Evolutionary conservation across 305 asterid species (phyloP), one percentile per base, ranked within the genome.

Genomic region (Fraxinus floribunda): DNA sequence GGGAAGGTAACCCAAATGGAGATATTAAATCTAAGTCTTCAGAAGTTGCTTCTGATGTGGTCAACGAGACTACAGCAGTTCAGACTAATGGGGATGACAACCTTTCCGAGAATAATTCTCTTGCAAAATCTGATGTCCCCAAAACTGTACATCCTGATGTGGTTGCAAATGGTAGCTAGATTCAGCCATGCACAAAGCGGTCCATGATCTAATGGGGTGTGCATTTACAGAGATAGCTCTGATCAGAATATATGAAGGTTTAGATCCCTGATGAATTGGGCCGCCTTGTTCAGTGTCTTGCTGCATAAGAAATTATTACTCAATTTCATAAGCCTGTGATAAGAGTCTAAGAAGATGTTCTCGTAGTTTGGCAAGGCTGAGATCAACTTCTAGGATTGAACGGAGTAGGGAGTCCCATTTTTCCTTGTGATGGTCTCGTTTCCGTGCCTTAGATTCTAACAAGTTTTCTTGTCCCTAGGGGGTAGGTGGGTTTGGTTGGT

Each of bases 81-180:
- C 80, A 78, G 62, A 22, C 38, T 7, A 74, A 74, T 32, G 80
- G 77, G 30, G 79, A 68, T 16, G 73, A 44, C 36, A 78, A 78
- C n/a, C 66, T 79, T 55, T 2, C 79, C 0, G 82, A 83, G 18
- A 83, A 60, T 49, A 60, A 26, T n/a, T 78, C 76, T 7, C 76
- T 83, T 36, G 35, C 70, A 15, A 79, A 70, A 9, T 64, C 75
- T 55, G 79, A 35, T 18, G 16, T 7, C 7, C 64, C 68, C 49
- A 79, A 26, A 68, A 29, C 26, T 55, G 76, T 78, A 30, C 75
- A 83, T 16, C 64, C 62, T 29, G 76, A 83, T 41, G 74, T 68
- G 55, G 80, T 79, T 57, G 80, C 70, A 29, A 83, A 83, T 79
- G 80, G 80, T 72, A 74, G 71, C 80, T 79, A 84, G 83, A 76